Conservation (phyloP, 371 early-diverging fungal genomes). For the Mortierella sp. region DNA sequence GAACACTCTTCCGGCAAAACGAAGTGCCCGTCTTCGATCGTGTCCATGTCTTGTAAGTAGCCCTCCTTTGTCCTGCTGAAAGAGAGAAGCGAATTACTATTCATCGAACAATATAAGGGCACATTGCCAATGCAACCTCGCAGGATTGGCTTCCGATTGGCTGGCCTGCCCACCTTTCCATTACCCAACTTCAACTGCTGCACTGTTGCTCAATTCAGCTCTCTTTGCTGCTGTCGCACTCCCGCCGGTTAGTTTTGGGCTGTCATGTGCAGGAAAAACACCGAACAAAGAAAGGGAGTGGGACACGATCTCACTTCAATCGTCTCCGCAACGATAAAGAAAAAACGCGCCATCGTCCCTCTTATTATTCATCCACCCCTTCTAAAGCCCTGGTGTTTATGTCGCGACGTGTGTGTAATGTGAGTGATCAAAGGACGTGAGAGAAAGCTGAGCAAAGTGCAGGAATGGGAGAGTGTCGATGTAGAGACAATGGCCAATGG, state of each 20-base stretch:
- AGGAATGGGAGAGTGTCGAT: neutral
- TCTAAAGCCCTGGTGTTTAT: neutral
- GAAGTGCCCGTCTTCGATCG: neutral
- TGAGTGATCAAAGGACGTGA: neutral
- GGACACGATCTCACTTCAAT: neutral
- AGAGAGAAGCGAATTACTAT: neutral
- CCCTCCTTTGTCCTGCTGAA: neutral
- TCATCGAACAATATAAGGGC: neutral
- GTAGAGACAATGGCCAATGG: neutral
- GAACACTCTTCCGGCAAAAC: slow-evolving; percentile 2
- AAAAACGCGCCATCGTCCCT: neutral
- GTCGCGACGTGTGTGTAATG: too few species aligned
- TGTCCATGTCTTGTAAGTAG: neutral
- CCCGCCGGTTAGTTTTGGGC: neutral
- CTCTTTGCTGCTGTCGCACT: neutral
- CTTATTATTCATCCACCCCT: neutral
- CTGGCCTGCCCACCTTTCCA: neutral
- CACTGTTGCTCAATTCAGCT: neutral
- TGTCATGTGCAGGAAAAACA: slow-evolving; percentile 6
- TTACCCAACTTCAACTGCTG: neutral
- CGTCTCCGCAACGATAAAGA: slow-evolving; percentile 5
- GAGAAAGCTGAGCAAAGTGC: neutral
- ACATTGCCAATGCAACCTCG: slow-evolving; percentile 1
- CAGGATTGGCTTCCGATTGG: slow-evolving; percentile 4
- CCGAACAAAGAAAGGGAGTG: neutral